Percentiles rank a stretch among this genome's conserved stretches.
Evolutionary conservation across 2,329 filamentous ascomycete genomes (phyloP).

Genomic region (Arthrobotrys pseudoclavata): DNA sequence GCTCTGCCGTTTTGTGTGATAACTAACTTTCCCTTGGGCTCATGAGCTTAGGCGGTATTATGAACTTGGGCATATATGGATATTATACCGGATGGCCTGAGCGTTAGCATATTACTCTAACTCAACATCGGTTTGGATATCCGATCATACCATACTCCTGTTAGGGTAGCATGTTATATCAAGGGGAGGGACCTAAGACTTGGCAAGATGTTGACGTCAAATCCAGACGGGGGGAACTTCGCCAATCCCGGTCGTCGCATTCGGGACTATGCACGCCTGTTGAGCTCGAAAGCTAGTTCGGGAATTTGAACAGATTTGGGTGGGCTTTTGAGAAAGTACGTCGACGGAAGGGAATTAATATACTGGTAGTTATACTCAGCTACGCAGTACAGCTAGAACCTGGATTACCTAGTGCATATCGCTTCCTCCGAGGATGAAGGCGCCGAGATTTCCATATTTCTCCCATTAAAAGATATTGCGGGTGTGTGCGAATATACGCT

Average conservation of each 20-base stretch:
- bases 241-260: slow-evolving; percentile 7
- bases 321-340: not conserved
- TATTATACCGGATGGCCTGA: slow-evolving; percentile 23
- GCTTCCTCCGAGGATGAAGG: slow-evolving; percentile 6
- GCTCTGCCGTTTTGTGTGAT: slow-evolving; percentile 6
- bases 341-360: not conserved
- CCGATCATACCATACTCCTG: not conserved
- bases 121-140: not conserved
- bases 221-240: not conserved
- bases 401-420: not conserved
- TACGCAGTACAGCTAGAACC: not conserved
- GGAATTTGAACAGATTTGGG: slow-evolving; percentile 13
- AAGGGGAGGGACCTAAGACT: not conserved
- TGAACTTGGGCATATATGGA: not conserved
- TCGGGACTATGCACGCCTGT: not conserved
- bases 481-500: too few relatives aligned
- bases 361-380: too few relatives aligned
- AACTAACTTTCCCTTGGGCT: not conserved
- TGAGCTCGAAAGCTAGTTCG: slow-evolving; percentile 8
- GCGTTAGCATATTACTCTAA: not conserved
- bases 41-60: not conserved
- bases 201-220: slow-evolving; percentile 10
- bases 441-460: too few relatives aligned
- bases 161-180: not conserved
- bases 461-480: too few relatives aligned